Base-by-base conservation (phyloP, 306 rosid species). In the Carpinus fangiana region DNA sequence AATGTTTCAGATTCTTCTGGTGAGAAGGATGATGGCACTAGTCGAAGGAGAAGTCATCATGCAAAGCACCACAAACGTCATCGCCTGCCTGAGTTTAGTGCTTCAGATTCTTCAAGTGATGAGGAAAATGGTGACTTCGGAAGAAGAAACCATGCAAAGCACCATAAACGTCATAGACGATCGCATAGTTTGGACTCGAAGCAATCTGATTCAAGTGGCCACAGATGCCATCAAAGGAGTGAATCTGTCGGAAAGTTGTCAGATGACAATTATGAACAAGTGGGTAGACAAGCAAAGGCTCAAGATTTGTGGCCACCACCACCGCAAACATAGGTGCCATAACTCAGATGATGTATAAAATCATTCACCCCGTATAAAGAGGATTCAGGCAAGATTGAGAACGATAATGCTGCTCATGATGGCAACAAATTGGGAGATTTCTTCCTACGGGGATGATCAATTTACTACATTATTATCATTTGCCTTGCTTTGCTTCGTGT, bases 41-140 rank as follows among this genome's bases (percentile, higher is more conserved):
- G 43, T 72, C 55, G 73, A 76, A 80, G 34, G 77, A 88, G 87
- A 83, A 67, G 84, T 56, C 88, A 86, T 56, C 88, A 86, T 60
- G 87, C 83, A 38, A 88, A 77, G 88, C 91, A 78, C 70, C 78
- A 78, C 72, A 92, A 82, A 77, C 93, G 67, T 77, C 91, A 76
- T 48, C 76, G 82, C 0, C 83, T n/a, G n/a, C 75, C 79, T 2
- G 87, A 88, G 47, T 76, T 66, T 51, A 70, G 75, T 68, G 80
- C 83, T 59, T 82, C 88, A 7, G 90, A 89, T 70, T 73, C 81
- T 53, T 87, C 84, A 9, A 79, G 78, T 70, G 71, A 75, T 43
- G 85, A 75, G 74, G 87, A 85, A 72, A 87, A 83, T n/a, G 73
- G 13, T 82, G 66, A 56, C 79, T 64, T 76, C 73, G 56, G 45